Evolutionary conservation across 2,329 filamentous ascomycete species (phyloP).

Genomic region (Aspergillus tamarii): DNA sequence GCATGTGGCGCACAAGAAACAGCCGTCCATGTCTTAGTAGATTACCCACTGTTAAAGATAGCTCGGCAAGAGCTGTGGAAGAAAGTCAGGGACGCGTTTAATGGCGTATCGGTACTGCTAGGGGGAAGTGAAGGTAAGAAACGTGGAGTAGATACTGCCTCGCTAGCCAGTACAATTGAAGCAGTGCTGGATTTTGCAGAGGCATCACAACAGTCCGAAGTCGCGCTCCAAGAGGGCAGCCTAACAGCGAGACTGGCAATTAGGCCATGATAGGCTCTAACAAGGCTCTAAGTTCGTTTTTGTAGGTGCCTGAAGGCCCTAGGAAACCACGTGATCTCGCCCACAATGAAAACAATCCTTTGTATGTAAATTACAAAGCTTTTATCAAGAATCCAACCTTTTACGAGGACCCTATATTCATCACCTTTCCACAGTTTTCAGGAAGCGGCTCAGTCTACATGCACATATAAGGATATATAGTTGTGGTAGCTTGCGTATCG

Average conservation of each 20-base stretch:
- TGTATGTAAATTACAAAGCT: no score
- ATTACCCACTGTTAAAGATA: constrained; percentile 10
- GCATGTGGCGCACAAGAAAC: constrained; percentile 24
- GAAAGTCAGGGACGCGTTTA: background rate
- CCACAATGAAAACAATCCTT: no score
- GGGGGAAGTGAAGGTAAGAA: background rate
- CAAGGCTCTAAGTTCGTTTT: background rate
- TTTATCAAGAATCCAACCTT: no score
- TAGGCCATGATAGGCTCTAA: background rate
- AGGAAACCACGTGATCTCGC: no score
- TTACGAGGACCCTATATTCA: no score
- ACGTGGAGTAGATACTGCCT: background rate
- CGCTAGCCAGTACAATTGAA: background rate
- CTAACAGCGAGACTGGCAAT: background rate
- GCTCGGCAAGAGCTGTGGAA: background rate
- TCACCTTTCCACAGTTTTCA: background rate
- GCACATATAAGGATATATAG: background rate
- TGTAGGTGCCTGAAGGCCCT: no score
- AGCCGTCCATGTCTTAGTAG: constrained; percentile 23
- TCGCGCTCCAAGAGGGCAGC: constrained; percentile 3
- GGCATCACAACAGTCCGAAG: constrained; percentile 23
- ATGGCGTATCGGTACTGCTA: background rate
- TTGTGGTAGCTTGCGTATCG: constrained; percentile 8
- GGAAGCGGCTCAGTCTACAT: background rate
- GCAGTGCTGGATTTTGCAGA: constrained; percentile 22